These are phyloP conservation scores for Pythium periplocum DNA, from an alignment of 352 stramenopile species.

Conservation along the genomic window DNA sequence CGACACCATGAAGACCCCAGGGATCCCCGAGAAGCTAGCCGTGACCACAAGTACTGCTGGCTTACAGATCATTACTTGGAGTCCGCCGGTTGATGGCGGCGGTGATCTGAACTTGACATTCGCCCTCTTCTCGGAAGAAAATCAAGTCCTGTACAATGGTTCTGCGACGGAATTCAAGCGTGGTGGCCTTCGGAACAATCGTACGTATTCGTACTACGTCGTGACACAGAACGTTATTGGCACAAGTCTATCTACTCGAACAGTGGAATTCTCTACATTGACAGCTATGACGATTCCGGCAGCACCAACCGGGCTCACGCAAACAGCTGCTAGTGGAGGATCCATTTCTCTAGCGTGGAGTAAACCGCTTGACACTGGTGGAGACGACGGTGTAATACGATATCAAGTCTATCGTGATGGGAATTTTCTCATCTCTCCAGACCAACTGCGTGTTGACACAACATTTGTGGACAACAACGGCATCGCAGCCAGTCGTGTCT, in stretches of 20 bases:
- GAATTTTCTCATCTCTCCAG: slow-evolving; percentile 9
- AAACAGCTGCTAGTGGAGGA: slow-evolving; percentile 20
- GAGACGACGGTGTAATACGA: slow-evolving; percentile 17
- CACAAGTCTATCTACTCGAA: slow-evolving; percentile 20
- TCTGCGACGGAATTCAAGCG: slow-evolving; percentile 29
- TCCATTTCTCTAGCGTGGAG: slow-evolving; percentile 40
- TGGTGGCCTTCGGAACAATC: slow-evolving; percentile 27
- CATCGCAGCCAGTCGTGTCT: slow-evolving; percentile 24
- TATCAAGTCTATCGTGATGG: slow-evolving; percentile 41
- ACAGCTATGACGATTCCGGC: slow-evolving; percentile 29
- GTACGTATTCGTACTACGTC: slow-evolving; percentile 39
- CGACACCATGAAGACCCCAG: slow-evolving; percentile 21
- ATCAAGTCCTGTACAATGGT: slow-evolving; percentile 34
- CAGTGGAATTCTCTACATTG: slow-evolving; percentile 8
- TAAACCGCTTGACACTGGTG: slow-evolving; percentile 36
- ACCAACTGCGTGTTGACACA: slow-evolving; percentile 3
- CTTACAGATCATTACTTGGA: slow-evolving; percentile 41
- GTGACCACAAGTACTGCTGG: slow-evolving; percentile 29
- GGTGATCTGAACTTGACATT: slow-evolving; percentile 30
- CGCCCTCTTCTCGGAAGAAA: slow-evolving; percentile 24
- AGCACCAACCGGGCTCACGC: slow-evolving; percentile 17
- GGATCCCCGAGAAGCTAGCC: slow-evolving; percentile 24
- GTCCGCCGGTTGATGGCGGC: slow-evolving; percentile 28
- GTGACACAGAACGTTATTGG: slow-evolving; percentile 37
- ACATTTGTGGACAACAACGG: slow-evolving; percentile 20